phyloP scores from a whole-genome alignment of 495 filamentous ascomycete species.

The Letharia lupina region DNA sequence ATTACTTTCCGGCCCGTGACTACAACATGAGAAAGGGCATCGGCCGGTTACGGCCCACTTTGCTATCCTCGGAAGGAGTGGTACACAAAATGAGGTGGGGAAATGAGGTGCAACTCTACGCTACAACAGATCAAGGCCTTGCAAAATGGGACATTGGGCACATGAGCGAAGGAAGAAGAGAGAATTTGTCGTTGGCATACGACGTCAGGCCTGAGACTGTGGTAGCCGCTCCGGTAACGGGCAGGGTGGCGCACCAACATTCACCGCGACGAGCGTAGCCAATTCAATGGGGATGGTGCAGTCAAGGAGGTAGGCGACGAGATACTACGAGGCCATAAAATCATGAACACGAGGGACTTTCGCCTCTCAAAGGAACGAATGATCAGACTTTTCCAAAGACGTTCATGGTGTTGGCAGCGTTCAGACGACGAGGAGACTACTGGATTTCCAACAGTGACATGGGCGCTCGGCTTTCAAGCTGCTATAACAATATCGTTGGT shows the following conservation, averaged over 20 bases:
- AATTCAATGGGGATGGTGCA: not conserved
- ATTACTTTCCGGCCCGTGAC: conserved; percentile 24
- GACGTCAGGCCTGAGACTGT: conserved; percentile 19
- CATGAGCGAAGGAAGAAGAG: conserved; percentile 13
- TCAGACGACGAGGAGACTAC: not conserved
- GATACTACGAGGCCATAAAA: not conserved
- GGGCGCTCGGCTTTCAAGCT: not conserved
- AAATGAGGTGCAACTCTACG: conserved; percentile 37
- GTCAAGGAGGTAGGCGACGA: not conserved
- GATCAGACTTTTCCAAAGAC: not conserved
- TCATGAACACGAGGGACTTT: not conserved
- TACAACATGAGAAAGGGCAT: conserved; percentile 20
- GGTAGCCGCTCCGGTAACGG: conserved; percentile 4
- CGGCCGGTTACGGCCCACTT: conserved; percentile 21
- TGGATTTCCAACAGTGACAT: not conserved
- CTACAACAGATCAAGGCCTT: conserved; percentile 41
- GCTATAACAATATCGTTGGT: not conserved
- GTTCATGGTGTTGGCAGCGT: not conserved
- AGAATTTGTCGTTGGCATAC: conserved; percentile 19
- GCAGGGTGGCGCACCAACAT: not conserved
- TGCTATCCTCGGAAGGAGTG: conserved; percentile 21
- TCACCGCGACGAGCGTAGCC: not conserved
- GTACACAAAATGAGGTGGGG: conserved; percentile 32
- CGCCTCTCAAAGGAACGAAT: not conserved
- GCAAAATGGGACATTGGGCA: conserved; percentile 33